Conservation (phyloP, 1,284 basidiomycete species). For the Cryptococcus wingfieldii region DNA sequence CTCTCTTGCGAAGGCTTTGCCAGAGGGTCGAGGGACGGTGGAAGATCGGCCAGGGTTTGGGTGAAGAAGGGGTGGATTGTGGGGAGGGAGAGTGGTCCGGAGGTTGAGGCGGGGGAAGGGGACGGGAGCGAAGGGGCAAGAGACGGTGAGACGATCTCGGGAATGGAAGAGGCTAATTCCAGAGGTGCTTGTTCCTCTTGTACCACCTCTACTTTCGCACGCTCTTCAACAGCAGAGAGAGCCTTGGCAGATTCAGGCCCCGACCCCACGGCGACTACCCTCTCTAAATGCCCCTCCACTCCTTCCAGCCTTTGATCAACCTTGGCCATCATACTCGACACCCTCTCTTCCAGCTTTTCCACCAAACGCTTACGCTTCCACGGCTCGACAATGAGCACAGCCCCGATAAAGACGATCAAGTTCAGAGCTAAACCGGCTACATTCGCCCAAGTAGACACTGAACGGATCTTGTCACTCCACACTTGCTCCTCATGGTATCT, state of each 20-base stretch:
- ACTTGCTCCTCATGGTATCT: constrained; percentile 91
- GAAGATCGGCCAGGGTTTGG: constrained; percentile 7
- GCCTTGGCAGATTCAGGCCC: not conserved
- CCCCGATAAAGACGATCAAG: constrained; percentile 77
- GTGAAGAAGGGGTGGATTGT: constrained; percentile 3
- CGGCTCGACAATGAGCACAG: constrained; percentile 83
- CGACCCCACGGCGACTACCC: not conserved
- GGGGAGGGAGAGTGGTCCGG: not conserved
- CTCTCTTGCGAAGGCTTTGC: constrained; percentile 25
- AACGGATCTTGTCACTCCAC: constrained; percentile 95
- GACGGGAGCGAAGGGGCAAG: not conserved
- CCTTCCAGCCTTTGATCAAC: constrained; percentile 33
- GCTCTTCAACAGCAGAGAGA: not conserved
- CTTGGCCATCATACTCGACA: constrained; percentile 62
- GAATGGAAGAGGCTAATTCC: not conserved
- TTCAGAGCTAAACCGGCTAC: constrained; percentile 79
- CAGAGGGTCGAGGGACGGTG: constrained; percentile 18
- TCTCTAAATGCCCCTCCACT: constrained; percentile 14
- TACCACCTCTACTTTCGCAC: not conserved
- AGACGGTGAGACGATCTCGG: not conserved
- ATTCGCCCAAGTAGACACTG: constrained; percentile 82
- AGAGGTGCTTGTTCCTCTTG: not conserved
- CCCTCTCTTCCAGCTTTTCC: constrained; percentile 77
- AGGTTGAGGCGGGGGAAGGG: too few species aligned
- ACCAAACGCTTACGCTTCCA: constrained; percentile 83